Percentiles rank a stretch among this genome's conserved stretches.
phyloP scores from a whole-genome alignment of 1,139 yeast species.

The Pichia norvegensis region DNA sequence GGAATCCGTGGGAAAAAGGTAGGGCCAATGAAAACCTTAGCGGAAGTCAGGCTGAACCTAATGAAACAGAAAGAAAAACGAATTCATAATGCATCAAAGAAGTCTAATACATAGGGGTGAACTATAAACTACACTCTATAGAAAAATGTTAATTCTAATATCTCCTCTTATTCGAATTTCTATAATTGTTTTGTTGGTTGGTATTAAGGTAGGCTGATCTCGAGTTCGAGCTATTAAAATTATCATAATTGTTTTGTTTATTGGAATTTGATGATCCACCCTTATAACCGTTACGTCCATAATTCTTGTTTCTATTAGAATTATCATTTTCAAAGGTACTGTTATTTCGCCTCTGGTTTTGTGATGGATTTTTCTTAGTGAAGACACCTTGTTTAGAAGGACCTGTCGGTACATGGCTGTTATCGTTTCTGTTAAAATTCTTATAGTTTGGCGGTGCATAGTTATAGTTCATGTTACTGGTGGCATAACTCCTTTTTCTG shows the following conservation, averaged over 20 bases:
- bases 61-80: background rate
- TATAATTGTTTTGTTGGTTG: background rate
- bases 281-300: conserved; percentile 1
- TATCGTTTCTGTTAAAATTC: conserved; percentile 3
- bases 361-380: conserved; percentile 4
- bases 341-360: conserved; percentile 11
- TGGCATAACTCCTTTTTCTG: conserved; percentile 17
- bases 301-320: background rate
- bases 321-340: background rate
- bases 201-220: conserved; percentile 8
- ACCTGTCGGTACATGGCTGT: conserved; percentile 4
- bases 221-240: conserved; percentile 1
- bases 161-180: background rate
- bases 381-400: conserved; percentile 10
- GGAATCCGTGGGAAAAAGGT: conserved; percentile 2
- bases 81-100: background rate
- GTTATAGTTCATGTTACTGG: conserved; percentile 16
- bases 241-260: background rate
- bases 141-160: background rate
- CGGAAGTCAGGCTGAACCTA: background rate
- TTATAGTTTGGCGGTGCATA: conserved; percentile 18
- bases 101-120: no score
- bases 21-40: conserved; percentile 10
- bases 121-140: background rate
- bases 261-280: background rate